Evolutionary conservation across 1,284 basidiomycete species (phyloP).

Genomic region (Austroboletus niveus): DNA sequence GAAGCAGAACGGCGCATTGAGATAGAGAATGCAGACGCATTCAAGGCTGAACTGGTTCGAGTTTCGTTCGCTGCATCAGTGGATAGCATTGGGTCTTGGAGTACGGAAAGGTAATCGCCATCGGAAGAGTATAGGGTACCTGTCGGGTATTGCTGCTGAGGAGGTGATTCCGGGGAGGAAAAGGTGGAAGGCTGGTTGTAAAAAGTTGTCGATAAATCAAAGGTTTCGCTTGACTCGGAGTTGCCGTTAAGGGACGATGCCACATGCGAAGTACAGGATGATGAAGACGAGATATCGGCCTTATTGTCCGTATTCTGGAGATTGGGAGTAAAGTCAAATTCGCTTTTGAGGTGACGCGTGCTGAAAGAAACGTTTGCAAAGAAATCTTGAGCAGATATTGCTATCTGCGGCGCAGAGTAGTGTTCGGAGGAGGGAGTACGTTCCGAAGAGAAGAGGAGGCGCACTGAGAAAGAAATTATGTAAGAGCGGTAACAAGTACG

Average conservation of each 20-base stretch:
- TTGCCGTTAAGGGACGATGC: background rate
- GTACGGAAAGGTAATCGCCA: slow-evolving; percentile 13
- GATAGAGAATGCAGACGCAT: slow-evolving; percentile 19
- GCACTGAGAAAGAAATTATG: slow-evolving; percentile 16
- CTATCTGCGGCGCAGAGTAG: slow-evolving; percentile 3
- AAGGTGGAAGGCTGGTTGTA: slow-evolving; percentile 6
- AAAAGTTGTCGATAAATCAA: slow-evolving; percentile 6
- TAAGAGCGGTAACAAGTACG: background rate
- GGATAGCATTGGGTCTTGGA: slow-evolving; percentile 13
- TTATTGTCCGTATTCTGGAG: slow-evolving; percentile 4
- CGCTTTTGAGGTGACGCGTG: slow-evolving; percentile 15
- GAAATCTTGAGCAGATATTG: slow-evolving; percentile 13
- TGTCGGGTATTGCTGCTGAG: slow-evolving; percentile 11
- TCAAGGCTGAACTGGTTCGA: slow-evolving; percentile 11
- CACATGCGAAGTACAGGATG: slow-evolving; percentile 6
- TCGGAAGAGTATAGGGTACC: slow-evolving; percentile 1
- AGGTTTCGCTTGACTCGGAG: background rate
- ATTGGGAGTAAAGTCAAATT: slow-evolving; percentile 9
- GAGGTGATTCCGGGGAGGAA: slow-evolving; percentile 8
- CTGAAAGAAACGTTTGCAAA: slow-evolving; percentile 7
- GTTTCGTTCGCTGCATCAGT: slow-evolving; percentile 15
- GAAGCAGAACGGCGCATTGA: slow-evolving; percentile 22
- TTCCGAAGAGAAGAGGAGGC: slow-evolving; percentile 27
- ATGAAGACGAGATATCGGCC: slow-evolving; percentile 4
- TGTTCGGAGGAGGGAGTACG: slow-evolving; percentile 10